Evolutionary conservation across 306 rosid genomes (phyloP), one percentile per base, ranked within the genome.

Genomic region (Prunus fruticosa): DNA sequence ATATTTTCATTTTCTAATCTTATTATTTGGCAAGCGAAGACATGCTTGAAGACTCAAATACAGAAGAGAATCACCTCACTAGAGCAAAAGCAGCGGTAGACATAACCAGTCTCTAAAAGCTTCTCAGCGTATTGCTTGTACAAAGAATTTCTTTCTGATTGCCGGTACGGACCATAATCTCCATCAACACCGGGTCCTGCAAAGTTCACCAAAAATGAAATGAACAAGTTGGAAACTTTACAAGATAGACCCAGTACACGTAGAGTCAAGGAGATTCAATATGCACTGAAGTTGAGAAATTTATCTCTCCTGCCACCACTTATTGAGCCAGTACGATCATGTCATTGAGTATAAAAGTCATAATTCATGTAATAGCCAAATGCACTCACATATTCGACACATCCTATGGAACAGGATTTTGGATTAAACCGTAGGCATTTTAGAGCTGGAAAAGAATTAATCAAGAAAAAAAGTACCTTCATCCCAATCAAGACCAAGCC

Each of bases 401-500:
- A 2, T 38, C 43, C 43, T 25, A 52, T 13, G 18, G 56, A 77
- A 65, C 72, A 10, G 28, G 50, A 18, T 38, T 15, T 75, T 32
- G 52, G 69, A 45, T 49, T 4, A 22, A n/a, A 43, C 30, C 13
- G 18, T 32, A 38, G 27, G n/a, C 1, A 70, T 54, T 16, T 38
- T 25, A 41, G 56, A 49, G 34, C 38, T 6, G 43, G 19, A 0
- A 2, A 73, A 5, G 19, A 61, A 69, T 2, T 9, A 43, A 71
- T 47, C 46, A 51, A 22, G 66, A 30, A 54, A 56, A 28, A 14
- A 10, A 84, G 61, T 54, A 92, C 97, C 99, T 87, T 95, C 97
- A 84, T 95, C 97, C 93, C 96, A 95, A 76, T 89, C 84, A 75
- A 95, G 97, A 45, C 99, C 97, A 77, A 95, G 97, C 99, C 99